A percentile compares a stretch with the other conserved stretches of the same genome.
phyloP scores from a whole-genome alignment of 805 yeast genomes.

The Ogataea methylovora region DNA sequence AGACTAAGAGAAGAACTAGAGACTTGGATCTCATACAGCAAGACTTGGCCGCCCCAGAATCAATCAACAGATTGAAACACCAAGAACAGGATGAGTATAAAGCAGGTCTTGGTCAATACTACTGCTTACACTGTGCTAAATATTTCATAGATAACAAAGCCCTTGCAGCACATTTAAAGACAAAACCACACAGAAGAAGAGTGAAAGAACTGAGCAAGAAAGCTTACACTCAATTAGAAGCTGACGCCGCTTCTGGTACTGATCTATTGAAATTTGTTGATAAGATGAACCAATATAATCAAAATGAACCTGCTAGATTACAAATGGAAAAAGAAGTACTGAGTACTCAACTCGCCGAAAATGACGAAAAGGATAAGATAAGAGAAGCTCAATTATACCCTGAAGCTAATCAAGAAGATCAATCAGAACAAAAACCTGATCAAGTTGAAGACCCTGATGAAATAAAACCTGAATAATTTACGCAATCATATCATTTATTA shows the following conservation, averaged over 20 bases:
- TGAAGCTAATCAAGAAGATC: constrained; percentile 1
- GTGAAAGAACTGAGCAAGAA: constrained; percentile 65
- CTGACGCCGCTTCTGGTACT: constrained; percentile 85
- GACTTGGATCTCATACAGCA: constrained; percentile 78
- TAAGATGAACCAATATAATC: constrained; percentile 51
- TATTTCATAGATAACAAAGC: constrained; percentile 78
- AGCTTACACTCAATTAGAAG: constrained; percentile 83
- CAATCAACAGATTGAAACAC: constrained; percentile 59
- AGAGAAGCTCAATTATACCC: constrained; percentile 20
- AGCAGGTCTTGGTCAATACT: constrained; percentile 92
- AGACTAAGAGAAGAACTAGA: constrained; percentile 80
- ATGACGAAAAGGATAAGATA: constrained; percentile 24
- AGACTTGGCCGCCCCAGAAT: constrained; percentile 60
- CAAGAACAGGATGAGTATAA: constrained; percentile 85
- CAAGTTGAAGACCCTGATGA: constrained; percentile 1
- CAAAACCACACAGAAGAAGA: constrained; percentile 82
- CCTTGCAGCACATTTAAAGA: constrained; percentile 60
- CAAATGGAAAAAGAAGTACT: constrained; percentile 32
- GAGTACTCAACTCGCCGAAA: constrained; percentile 19
- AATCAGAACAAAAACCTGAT: constrained; percentile 2
- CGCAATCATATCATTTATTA: background rate
- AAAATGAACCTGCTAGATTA: constrained; percentile 39
- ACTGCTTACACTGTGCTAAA: constrained; percentile 90
- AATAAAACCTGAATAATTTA: background rate
- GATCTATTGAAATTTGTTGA: constrained; percentile 61